Evolutionary conservation across 257 asterid species (phyloP).

Genomic region (Asclepias syriaca): DNA sequence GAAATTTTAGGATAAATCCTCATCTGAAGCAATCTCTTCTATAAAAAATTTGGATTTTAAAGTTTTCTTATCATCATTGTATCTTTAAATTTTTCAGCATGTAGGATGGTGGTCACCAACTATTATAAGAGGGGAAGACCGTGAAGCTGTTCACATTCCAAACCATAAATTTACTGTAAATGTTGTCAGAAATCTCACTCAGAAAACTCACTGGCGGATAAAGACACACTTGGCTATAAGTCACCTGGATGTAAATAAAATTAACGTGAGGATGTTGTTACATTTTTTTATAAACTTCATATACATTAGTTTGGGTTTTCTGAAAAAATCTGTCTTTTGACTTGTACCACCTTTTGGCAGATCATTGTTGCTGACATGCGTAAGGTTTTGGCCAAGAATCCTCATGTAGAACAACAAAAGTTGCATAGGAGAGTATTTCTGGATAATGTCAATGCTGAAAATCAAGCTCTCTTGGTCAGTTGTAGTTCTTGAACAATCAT

Average conservation of each 20-base stretch:
- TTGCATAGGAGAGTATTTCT: conserved; percentile 86
- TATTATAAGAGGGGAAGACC: conserved; percentile 91
- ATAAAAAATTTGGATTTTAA: background rate
- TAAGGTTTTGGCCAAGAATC: conserved; percentile 83
- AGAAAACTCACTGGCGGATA: conserved; percentile 92
- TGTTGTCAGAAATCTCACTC: conserved; percentile 82
- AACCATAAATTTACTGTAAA: conserved; percentile 91
- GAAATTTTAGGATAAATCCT: background rate
- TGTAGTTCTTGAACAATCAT: conserved; percentile 3
- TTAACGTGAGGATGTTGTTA: conserved; percentile 52
- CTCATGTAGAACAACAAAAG: conserved; percentile 93
- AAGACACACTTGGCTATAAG: conserved; percentile 86
- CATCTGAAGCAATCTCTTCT: background rate
- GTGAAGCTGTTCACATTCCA: conserved; percentile 96
- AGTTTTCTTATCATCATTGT: background rate
- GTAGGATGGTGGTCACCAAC: conserved; percentile 99
- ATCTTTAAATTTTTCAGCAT: conserved; percentile 39
- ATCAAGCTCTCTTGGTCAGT: conserved; percentile 86
- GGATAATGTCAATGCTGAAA: conserved; percentile 75
- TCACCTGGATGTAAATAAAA: conserved; percentile 85
- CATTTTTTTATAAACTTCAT: conserved; percentile 2
- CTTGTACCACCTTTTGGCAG: conserved; percentile 34
- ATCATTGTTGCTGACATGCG: conserved; percentile 96
- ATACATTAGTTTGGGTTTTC: conserved; percentile 11
- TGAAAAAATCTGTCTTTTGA: conserved; percentile 6